Evolutionary conservation across 2,329 filamentous ascomycete species (phyloP), one percentile per base, ranked within the genome.

Genomic region (Tolypocladium ophioglossoides): DNA sequence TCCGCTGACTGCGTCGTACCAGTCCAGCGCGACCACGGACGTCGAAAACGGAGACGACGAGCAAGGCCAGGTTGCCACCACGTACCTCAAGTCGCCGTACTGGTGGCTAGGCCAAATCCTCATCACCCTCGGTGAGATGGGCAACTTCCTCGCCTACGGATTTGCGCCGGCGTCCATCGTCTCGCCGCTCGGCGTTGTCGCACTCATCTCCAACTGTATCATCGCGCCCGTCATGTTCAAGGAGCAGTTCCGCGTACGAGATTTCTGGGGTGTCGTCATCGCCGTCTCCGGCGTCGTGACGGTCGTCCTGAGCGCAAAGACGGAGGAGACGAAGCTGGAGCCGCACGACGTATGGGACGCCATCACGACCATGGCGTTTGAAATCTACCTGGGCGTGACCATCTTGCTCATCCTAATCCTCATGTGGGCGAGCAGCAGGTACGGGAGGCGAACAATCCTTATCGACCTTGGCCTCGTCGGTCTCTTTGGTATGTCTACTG

Each of bases 81-180:
- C 83, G 7, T 99, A 99, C 69, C 80, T 99, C 56, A 84, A 83
- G 59, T 96, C 91, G 38, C 90, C 91, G 1, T 96, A 94, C 66
- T 99, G 94, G 94, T 99, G 94, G 94, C 73, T 85, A 35, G 94
- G 94, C 22, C 92, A 97, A 60, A 80, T 95, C 18, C 78, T 99
- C 56, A 99, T 99, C 82, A 90, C 86, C 0, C 74, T 96, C 27
- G 94, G 94, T 55, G 94, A 99, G 73, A 86, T 88, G 66, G 94
- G 94, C 52, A 99, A 99, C 69, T 99, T 99, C 66, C 74, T 99
- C 58, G 94, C 94, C 0, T 99, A 99, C 66, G 94, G 94, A 27
- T 99, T 99, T 68, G 94, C 94, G 34, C 94, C 94, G 4, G 94
- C 94, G 9, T 97, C 94, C 16, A 96, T 99, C 63, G 94, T 99